Base-by-base conservation (phyloP, 805 yeast genomes). In the Wickerhamiella spandovensis region DNA sequence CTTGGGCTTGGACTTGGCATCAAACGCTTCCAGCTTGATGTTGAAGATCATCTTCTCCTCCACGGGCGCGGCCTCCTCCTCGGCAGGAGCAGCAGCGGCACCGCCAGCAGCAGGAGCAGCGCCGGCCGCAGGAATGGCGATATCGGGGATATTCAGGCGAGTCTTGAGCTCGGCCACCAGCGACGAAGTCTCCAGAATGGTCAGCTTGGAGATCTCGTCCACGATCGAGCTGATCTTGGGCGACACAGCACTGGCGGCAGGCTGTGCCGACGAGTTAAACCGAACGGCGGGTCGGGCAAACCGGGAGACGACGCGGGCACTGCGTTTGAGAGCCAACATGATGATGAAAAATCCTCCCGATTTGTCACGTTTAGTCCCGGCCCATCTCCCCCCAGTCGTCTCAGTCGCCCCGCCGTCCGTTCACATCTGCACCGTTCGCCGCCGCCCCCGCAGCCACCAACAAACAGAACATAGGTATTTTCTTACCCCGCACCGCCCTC, bases 1-100 rank as follows among this genome's bases (percentile, higher is more conserved):
- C 82, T 92, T 92, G 53, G 99, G 95, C 76, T 92, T 92, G 52
- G 95, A 70, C 72, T 88, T 89, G 53, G 97, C 79, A 62, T 92
- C 98, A 61, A 92, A 89, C 42, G 90, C 77, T 67, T 90, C 97
- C 63, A 90, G 79, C 72, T 90, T 92, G 66, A 90, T 72, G 63
- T 86, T 75, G 73, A 92, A 92, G 58, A 92, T 85, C 57, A 95
- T 85, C 77, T 90, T 84, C 71, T 88, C 97, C 69, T 88, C 94
- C 54, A 73, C 87, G 61, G 86, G 94, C 62, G 81, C 83, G 60
- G 79, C 85, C 54, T 72, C 86, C 55, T 74, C 92, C 53, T 79
- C 89, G 41, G 75, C 77, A 42, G 79, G 82, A 35, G 79, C 81
- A 7, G 82, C 78, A 44, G 83, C 79, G 28, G 81, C 78, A 48